phyloP scores from a whole-genome alignment of 805 yeast species.

The Pichia californica region DNA sequence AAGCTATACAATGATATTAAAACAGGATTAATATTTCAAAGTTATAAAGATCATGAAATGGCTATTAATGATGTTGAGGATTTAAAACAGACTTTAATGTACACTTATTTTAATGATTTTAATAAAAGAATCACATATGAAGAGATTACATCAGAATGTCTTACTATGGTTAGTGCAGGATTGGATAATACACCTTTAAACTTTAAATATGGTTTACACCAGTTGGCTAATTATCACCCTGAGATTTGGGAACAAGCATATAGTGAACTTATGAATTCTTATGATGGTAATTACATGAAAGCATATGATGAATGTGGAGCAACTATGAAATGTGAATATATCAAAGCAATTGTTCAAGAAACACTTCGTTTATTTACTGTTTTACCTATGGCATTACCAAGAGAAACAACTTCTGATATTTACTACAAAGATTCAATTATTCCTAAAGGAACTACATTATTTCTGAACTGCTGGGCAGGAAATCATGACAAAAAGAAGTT shows the following conservation, averaged over 20 bases:
- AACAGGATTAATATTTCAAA: background rate
- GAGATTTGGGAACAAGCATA: conserved; percentile 40
- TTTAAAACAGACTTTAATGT: conserved; percentile 21
- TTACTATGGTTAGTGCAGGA: conserved; percentile 77
- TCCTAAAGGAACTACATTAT: conserved; percentile 49
- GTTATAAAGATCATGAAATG: background rate
- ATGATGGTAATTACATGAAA: conserved; percentile 21
- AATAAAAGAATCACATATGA: conserved; percentile 8
- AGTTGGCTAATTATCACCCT: conserved; percentile 36
- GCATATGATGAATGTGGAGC: conserved; percentile 23
- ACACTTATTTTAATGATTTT: conserved; percentile 19
- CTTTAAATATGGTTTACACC: conserved; percentile 54
- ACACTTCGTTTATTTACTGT: conserved; percentile 58
- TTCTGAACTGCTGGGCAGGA: conserved; percentile 67
- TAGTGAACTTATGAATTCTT: conserved; percentile 31
- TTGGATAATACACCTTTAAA: conserved; percentile 65
- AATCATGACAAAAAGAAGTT: conserved; percentile 52
- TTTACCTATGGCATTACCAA: conserved; percentile 60
- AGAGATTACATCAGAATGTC: conserved; percentile 44
- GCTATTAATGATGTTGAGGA: background rate
- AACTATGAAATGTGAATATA: conserved; percentile 37
- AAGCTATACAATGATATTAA: background rate
- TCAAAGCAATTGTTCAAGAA: conserved; percentile 56
- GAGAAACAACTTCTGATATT: conserved; percentile 51
- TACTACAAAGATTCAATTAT: conserved; percentile 33